Evolutionary conservation across 805 yeast species (phyloP), one percentile per base, ranked within the genome.

Genomic region (Lipomyces anomalus): DNA sequence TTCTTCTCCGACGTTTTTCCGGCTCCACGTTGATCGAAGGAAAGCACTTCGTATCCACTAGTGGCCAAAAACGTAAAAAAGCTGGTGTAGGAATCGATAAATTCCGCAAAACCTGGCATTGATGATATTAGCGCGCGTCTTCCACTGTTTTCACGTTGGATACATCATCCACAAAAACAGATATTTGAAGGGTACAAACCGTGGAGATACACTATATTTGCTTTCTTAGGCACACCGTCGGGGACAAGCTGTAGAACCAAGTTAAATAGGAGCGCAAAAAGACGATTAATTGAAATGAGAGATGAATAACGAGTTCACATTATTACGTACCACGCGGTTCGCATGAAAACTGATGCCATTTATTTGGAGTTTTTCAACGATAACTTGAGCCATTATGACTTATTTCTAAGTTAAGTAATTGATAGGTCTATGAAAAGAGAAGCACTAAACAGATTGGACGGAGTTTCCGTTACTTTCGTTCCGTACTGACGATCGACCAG

Each of bases 21-120:
- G 32, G 61, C 61, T 1, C 72, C 72, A 11, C 72, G 62, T 56
- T 65, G 69, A 47, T 68, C 72, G 43, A 61, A 65, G 9, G 56
- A 55, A 5, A 62, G 57, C n/a, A 65, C 61, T 38, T 61, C 67
- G 50, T 60, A 61, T 29, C 71, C 71, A 1, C 44, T 50, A 9
- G 38, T 48, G 4, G 65, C 58, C 4, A 67, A 46, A 2, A 38
- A 32, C 4, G 62, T 55, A 53, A 63, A 64, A 41, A 61, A 54
- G 17, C 56, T 54, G 40, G 59, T 59, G 53, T 63, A 67, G 21
- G 50, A 49, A 13, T 57, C 63, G 41, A 58, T 29, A 38, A 57
- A 60, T 46, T 67, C 71, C 29, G 64, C 53, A 43, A 67, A 67
- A 2, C 71, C 72, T 50, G 17, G 4, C n/a, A 28, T 28, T 16